Evolutionary conservation across 2,329 filamentous ascomycete species (phyloP).

Genomic region (Purpureocillium lavendulum): DNA sequence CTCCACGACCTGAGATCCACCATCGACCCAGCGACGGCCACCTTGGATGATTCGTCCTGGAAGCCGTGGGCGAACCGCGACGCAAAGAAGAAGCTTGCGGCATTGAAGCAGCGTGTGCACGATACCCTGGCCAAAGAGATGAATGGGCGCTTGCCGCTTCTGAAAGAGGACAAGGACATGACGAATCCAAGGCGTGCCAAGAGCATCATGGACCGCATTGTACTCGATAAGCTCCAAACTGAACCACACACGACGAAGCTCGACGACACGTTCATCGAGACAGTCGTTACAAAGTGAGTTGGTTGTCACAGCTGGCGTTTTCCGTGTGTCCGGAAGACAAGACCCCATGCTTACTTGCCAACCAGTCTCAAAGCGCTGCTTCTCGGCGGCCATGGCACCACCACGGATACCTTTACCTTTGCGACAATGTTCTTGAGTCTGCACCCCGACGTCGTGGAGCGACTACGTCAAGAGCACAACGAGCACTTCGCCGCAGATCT

Average conservation of each 20-base stretch:
- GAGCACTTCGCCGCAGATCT: slow-evolving; percentile 16
- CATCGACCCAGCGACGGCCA: slow-evolving; percentile 1
- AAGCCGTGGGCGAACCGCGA: slow-evolving; percentile 1
- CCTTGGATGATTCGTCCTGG: not conserved
- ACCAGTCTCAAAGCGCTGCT: slow-evolving; percentile 13
- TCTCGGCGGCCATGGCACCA: slow-evolving; percentile 15
- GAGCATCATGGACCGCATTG: slow-evolving; percentile 11
- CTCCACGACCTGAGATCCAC: slow-evolving; percentile 7
- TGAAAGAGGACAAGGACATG: slow-evolving; percentile 10
- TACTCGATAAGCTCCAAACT: slow-evolving; percentile 10
- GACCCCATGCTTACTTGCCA: too few relatives aligned
- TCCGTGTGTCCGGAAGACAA: too few relatives aligned
- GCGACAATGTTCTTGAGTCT: slow-evolving; percentile 14
- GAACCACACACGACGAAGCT: slow-evolving; percentile 4
- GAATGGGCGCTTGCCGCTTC: not conserved
- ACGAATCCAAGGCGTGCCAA: slow-evolving; percentile 4
- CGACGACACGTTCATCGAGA: slow-evolving; percentile 9
- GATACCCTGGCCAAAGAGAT: slow-evolving; percentile 1
- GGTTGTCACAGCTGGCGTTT: too few relatives aligned
- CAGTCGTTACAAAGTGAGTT: slow-evolving; percentile 5
- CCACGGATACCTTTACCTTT: slow-evolving; percentile 4
- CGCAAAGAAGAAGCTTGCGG: not conserved
- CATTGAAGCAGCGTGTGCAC: slow-evolving; percentile 1
- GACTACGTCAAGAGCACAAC: slow-evolving; percentile 14
- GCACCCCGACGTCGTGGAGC: slow-evolving; percentile 10